Evolutionary conservation across 306 rosid genomes (phyloP), one percentile per base, ranked within the genome.

Genomic region (Ochetophila trinervis): DNA sequence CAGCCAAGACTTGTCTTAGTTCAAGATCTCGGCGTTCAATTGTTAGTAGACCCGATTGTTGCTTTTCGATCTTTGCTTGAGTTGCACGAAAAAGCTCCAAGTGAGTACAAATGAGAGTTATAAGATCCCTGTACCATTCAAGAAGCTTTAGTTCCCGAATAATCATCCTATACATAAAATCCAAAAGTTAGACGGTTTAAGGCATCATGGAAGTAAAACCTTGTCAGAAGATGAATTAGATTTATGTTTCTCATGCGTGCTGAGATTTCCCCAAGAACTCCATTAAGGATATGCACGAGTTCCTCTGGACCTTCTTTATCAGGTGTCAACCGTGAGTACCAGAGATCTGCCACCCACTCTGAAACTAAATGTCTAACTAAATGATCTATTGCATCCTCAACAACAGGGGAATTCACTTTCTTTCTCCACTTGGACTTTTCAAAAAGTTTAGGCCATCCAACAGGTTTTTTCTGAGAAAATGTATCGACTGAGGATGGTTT

Each of bases 301-400:
- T 94, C 99, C 80, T 90, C 99, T 0, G 99, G 99, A 71, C 83
- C 99, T 77, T 94, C 95, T 80, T 57, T 83, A 70, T 94, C 99
- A 19, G 95, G 99, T 63, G 99, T 94, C 74, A 94, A 60, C 37
- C 83, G 83, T 71, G 95, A 84, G 78, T 94, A 94, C 99, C 99
- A 94, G 57, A 88, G 91, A 76, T 90, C 87, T 27, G 90, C 84
- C 66, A 94, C 89, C 96, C 92, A 94, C 85, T 94, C 99, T 45
- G 96, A 86, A 78, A 90, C 80, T 63, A 94, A 68, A 78, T 88
- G 99, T 74, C 88, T 79, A 5, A 87, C 88, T 53, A 94, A 88
- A 54, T 84, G 82, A 63, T 84, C 96, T 71, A 94, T 90, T 65
- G 99, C 96, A 71, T 86, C 86, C 85, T 94, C 99, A 36, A 86